Evolutionary conservation across 495 filamentous ascomycete species (phyloP), one percentile per base, ranked within the genome.

Genomic region (Aspergillus saccharolyticus): DNA sequence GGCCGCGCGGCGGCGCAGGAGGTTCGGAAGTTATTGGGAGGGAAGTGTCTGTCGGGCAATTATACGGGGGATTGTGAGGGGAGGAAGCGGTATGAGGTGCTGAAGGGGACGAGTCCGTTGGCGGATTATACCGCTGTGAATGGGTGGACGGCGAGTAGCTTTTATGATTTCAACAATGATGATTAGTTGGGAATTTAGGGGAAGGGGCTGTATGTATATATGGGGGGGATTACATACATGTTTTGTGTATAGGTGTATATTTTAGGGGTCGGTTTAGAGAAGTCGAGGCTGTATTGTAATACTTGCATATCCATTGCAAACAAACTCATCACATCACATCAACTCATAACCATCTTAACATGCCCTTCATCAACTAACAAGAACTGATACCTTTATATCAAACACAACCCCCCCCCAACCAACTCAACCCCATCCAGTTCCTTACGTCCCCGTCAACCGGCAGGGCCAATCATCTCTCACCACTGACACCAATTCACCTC

Each of bases 1-100:
- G 85, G 85, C 0, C 71, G 74, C 20, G 73, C 78, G 33, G 82
- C 74, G 0, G 84, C 78, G 1, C 61, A 71, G 59, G 67, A 74
- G 18, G 76, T 86, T 54, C 83, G 77, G n/a, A 61, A 78, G 21
- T 19, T 69, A 17, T n/a, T 63, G 22, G 16, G 59, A 17, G 51
- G 28, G 15, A 39, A 24, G 2, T 55, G 55, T 42, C 21, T 7
- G 39, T 15, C 21, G 4, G 33, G 25, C 25, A 49, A 49, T 4
- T 25, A 21, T 0, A 49, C 46, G 9, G 22, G 46, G 7, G 43
- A 28, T 0, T 57, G 55, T 22, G 25, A 44, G 33, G 52, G 42
- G 8, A 20, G 45, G 15, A 51, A 54, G 33, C 44, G 49, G 20
- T 59, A 59, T 17, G 44, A 42, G n/a, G 7, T 8, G 30, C 33